A percentile compares a stretch with the other conserved stretches of the same genome.
Evolutionary conservation across 2,329 filamentous ascomycete species (phyloP).

Genomic region (Colletotrichum neosansevieriae): DNA sequence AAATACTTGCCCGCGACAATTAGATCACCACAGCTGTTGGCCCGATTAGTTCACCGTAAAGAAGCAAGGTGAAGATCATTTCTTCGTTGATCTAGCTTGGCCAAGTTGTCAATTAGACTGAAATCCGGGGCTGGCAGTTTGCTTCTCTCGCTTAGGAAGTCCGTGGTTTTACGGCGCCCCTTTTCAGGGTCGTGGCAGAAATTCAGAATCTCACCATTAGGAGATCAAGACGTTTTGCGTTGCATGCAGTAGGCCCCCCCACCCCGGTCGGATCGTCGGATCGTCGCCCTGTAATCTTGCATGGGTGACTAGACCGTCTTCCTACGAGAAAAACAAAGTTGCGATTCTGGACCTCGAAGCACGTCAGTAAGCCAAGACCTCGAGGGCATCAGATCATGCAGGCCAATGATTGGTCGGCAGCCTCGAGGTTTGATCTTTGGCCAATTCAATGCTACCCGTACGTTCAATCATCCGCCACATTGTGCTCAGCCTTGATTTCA

Average conservation of each 20-base stretch:
- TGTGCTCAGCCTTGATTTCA: too few species aligned
- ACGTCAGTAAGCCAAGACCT: neutral
- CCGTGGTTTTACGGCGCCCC: neutral
- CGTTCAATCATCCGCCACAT: too few species aligned
- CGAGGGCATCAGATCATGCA: slow-evolving; percentile 4
- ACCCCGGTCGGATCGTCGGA: slow-evolving; percentile 12
- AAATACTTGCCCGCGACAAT: neutral
- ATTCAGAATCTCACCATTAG: too few species aligned
- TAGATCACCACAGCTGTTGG: neutral
- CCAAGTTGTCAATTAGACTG: slow-evolving; percentile 24
- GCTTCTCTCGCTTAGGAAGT: neutral
- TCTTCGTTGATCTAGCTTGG: slow-evolving; percentile 6
- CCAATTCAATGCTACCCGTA: slow-evolving; percentile 4
- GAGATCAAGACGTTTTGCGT: slow-evolving; percentile 1
- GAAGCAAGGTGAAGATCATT: neutral
- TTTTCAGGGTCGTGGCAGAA: slow-evolving; percentile 3
- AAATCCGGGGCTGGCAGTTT: slow-evolving; percentile 11
- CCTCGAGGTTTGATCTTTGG: slow-evolving; percentile 15
- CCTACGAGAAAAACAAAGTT: neutral
- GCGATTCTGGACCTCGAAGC: neutral
- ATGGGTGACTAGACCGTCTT: neutral
- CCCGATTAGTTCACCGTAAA: neutral
- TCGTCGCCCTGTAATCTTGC: slow-evolving; percentile 16
- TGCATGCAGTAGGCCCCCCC: slow-evolving; percentile 2
- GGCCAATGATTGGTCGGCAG: neutral